Base-by-base conservation (phyloP, 495 filamentous ascomycete genomes). In the Aspergillus cavernicola region DNA sequence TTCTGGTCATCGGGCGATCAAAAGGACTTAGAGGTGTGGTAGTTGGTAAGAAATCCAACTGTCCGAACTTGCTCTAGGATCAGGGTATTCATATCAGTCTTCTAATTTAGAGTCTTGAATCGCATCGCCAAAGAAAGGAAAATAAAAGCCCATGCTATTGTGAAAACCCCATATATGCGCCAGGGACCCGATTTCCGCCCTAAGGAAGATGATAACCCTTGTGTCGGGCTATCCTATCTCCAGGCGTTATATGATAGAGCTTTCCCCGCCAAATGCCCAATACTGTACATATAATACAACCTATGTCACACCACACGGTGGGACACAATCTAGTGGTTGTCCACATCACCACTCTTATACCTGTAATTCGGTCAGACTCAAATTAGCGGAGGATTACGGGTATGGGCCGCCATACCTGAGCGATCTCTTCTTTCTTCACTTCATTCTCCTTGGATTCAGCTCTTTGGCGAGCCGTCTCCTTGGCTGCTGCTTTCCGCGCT, bases 281-380 rank as follows among this genome's bases (percentile, higher is more conserved):
- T 55, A 58, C 43, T 62, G 44, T 58, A 58, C 59, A 61, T 58
- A 58, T 52, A 48, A 62, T 58, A 57, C 33, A 53, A 47, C 29
- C 44, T 12, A 49, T 31, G 31, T 23, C 13, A 43, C 13, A 32
- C 10, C 33, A 23, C 20, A 19, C 18, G 32, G 29, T 26, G 36
- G 18, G 33, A 23, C 24, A n/a, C 13, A 39, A 8, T 33, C 15
- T 5, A 12, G 48, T 41, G 40, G 31, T 8, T 28, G 11, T 29
- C 16, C 20, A 11, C 19, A n/a, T 37, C 29, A 28, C 28, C n/a
- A 24, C 50, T 18, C 23, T 7, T 6, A 43, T 53, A 19, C 23
- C 33, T 52, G 12, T 6, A 8, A 37, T 53, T 23, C 24, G 7
- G 41, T 45, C 4, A 44, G 32, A 31, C 24, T 6, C 22, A 29